Evolutionary conservation across 2,329 filamentous ascomycete genomes (phyloP).

Genomic region (Aspergillus sp.): DNA sequence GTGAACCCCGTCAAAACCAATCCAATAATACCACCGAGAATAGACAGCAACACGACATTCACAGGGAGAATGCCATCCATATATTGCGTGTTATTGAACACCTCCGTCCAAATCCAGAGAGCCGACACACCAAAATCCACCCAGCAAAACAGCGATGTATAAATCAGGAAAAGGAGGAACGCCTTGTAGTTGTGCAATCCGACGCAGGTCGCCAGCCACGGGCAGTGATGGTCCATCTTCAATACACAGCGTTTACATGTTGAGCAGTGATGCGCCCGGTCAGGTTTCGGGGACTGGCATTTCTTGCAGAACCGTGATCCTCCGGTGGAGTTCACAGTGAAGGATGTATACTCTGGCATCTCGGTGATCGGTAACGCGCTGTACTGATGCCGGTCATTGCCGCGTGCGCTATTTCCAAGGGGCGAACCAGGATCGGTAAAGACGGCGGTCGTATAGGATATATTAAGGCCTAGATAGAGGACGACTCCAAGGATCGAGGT

Average conservation of each 20-base stretch:
- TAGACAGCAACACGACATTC: slow-evolving; percentile 84
- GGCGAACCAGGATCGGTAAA: slow-evolving; percentile 84
- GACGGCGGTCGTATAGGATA: slow-evolving; percentile 88
- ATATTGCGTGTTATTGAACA: slow-evolving; percentile 69
- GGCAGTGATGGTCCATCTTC: slow-evolving; percentile 99
- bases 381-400: slow-evolving; percentile 54
- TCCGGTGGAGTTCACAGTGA: slow-evolving; percentile 91
- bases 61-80: slow-evolving; percentile 78
- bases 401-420: slow-evolving; percentile 31
- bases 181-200: slow-evolving; percentile 94
- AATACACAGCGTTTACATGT: slow-evolving; percentile 91
- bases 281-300: slow-evolving; percentile 90
- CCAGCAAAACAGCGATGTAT: slow-evolving; percentile 83
- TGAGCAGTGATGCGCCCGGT: slow-evolving; percentile 94
- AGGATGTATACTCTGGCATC: slow-evolving; percentile 63
- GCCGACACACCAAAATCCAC: slow-evolving; percentile 74
- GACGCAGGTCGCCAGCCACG: slow-evolving; percentile 95
- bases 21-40: slow-evolving; percentile 87
- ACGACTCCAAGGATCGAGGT: slow-evolving; percentile 64
- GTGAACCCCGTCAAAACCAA: slow-evolving; percentile 88
- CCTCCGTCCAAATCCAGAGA: slow-evolving; percentile 81
- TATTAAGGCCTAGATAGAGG: slow-evolving; percentile 78
- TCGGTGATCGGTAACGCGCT: slow-evolving; percentile 76
- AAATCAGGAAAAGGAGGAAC: slow-evolving; percentile 88
- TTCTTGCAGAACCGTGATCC: slow-evolving; percentile 94